Evolutionary conservation across 371 early-diverging fungal genomes (phyloP).

Genomic region (Zopfochytrium polystomum): DNA sequence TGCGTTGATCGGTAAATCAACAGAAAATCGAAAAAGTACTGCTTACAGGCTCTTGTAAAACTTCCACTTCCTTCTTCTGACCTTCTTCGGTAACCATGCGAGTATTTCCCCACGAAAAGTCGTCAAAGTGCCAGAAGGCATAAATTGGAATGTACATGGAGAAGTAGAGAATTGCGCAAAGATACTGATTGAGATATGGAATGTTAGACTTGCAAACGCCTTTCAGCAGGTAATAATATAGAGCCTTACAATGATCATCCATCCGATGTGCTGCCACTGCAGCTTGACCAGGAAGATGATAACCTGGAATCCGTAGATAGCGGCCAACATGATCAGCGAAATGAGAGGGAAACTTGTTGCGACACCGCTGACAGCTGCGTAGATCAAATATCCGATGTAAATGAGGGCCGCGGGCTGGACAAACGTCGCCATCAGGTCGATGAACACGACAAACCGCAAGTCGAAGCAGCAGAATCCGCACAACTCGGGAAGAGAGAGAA

Average conservation of each 20-base stretch:
- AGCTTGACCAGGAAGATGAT: conserved; percentile 50
- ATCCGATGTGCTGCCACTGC: conserved; percentile 52
- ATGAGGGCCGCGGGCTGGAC: conserved; percentile 66
- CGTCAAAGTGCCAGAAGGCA: conserved; percentile 98
- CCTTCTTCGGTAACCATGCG: conserved; percentile 78
- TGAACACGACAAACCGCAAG: conserved; percentile 90
- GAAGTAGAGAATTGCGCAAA: conserved; percentile 51
- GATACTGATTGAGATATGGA: conserved; percentile 22
- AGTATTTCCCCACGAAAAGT: conserved; percentile 98
- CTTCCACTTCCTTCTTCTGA: conserved; percentile 59
- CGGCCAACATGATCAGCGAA: conserved; percentile 38
- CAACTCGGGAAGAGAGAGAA: conserved; percentile 76
- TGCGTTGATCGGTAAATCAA: no score
- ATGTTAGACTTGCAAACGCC: background rate
- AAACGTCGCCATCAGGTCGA: conserved; percentile 76
- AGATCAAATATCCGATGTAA: conserved; percentile 69
- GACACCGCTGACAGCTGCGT: conserved; percentile 49
- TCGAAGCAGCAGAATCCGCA: conserved; percentile 97
- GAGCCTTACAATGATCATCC: conserved; percentile 55
- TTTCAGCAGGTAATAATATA: background rate
- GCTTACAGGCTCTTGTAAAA: conserved; percentile 21
- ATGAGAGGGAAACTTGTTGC: conserved; percentile 36
- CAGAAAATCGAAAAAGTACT: no score
- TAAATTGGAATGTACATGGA: conserved; percentile 50
- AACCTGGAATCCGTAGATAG: conserved; percentile 52